Base-by-base conservation (phyloP, 2,329 filamentous ascomycete species). In the Stagonosporopsis vannaccii region DNA sequence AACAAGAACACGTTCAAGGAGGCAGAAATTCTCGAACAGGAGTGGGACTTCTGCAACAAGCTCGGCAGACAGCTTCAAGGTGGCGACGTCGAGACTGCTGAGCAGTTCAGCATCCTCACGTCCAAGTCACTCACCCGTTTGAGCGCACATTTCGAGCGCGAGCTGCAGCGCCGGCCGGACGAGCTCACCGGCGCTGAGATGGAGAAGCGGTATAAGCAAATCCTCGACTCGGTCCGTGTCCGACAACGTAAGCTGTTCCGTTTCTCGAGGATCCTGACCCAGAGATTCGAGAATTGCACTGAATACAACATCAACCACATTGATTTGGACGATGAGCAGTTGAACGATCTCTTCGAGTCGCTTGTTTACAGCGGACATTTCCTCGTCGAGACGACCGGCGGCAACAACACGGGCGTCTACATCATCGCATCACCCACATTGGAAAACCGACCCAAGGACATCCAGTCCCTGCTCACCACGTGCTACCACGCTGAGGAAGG, bases 1-100 rank as follows among this genome's bases (percentile, higher is more conserved):
- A 98, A 98, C 81, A 98, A 97, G 76, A 99, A 98, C 78, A 97
- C 93, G 0, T 99, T 99, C 84, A 98, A 98, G 73, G 95, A 99
- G 76, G 95, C 95, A 6, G 95, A 99, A 80, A 90, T 99, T 62
- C 80, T 99, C 43, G 96, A 97, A 73, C 92, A 97, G 69, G 95
- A 99, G 77, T 99, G 95, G 95, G 92, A 92, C 54, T 98, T 98
- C 70, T 96, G 91, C 49, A 98, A 98, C 70, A 88, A 93, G 67
- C 91, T 99, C 53, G 95, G 94, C 23, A 87, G 91, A 44, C 90
- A 95, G 73, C 84, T 99, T n/a, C 89, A 96, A 66, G 90, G 91
- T 26, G 96, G 95, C 60, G 92, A 98, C 74, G 90, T 98, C 36
- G 94, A 98, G 78, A 95, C 98, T 37, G 95, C 95, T 1, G 95